Conservation (phyloP, 2,329 filamentous ascomycete genomes). For the Cryphonectria parasitica region DNA sequence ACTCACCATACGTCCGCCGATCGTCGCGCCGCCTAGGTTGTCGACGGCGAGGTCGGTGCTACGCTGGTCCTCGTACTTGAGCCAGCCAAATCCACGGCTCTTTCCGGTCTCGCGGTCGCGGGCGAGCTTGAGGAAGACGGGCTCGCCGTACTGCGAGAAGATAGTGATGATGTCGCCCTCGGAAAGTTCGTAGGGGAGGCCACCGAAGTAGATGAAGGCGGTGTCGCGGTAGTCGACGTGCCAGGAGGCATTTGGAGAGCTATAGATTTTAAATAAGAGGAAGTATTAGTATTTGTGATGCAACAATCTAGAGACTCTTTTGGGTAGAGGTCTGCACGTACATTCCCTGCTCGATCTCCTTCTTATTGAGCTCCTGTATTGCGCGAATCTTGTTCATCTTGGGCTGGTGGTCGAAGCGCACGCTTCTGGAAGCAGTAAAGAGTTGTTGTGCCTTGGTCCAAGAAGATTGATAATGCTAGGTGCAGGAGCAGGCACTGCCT, state of each 20-base stretch:
- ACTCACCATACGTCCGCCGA: constrained; percentile 77
- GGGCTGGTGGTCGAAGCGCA: constrained; percentile 18
- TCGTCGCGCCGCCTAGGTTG: constrained; percentile 85
- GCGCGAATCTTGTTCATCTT: constrained; percentile 92
- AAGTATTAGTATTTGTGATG: constrained; percentile 32
- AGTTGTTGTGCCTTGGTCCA: background rate
- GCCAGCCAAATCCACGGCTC: constrained; percentile 90
- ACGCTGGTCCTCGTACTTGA: constrained; percentile 98
- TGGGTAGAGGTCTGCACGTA: constrained; percentile 46
- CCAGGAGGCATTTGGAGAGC: constrained; percentile 87
- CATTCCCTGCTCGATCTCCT: constrained; percentile 88
- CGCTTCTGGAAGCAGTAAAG: background rate
- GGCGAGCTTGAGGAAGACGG: constrained; percentile 87
- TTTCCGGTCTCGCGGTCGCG: constrained; percentile 97
- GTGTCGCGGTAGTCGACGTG: constrained; percentile 95
- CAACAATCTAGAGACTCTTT: background rate
- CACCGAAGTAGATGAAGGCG: constrained; percentile 95
- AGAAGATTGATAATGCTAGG: background rate
- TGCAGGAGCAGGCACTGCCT: background rate
- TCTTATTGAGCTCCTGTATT: constrained; percentile 90
- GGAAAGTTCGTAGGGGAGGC: constrained; percentile 86
- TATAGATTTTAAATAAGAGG: constrained; percentile 39
- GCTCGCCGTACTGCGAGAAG: constrained; percentile 96
- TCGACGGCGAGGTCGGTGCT: constrained; percentile 96
- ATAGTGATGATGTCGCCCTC: constrained; percentile 96